A percentile compares a stretch with the other conserved stretches of the same genome.
phyloP scores from a whole-genome alignment of 176 grass and related monocot species.

The Aegilops sharonensis region DNA sequence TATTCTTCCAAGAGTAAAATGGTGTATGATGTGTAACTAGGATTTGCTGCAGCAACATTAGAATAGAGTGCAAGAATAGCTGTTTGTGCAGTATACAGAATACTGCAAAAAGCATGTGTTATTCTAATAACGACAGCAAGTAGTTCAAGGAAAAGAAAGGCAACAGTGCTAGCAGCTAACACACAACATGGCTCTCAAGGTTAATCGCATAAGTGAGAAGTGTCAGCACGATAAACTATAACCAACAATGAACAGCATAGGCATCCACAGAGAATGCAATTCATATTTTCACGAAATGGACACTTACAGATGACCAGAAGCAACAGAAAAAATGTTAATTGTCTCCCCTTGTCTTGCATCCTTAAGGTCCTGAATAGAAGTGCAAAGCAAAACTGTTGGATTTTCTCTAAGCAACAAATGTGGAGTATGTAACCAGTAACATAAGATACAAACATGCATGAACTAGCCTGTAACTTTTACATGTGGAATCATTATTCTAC shows the following conservation, averaged over 20 bases:
- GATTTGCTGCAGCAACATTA: constrained; percentile 9
- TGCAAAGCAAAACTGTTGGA: constrained; percentile 10
- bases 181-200: constrained; percentile 12
- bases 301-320: constrained; percentile 98
- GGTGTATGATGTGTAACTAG: constrained; percentile 11
- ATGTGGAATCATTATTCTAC: neutral
- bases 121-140: neutral
- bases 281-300: constrained; percentile 14
- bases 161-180: constrained; percentile 2
- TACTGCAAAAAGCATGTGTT: constrained; percentile 11
- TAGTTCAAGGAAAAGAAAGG: neutral
- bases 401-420: constrained; percentile 14
- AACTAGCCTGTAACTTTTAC: constrained; percentile 10
- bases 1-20: constrained; percentile 1
- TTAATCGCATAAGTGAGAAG: neutral
- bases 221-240: constrained; percentile 20
- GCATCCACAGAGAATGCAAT: constrained; percentile 15
- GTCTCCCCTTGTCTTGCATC: constrained; percentile 79
- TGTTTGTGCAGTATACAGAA: constrained; percentile 16
- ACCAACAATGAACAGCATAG: neutral
- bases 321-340: constrained; percentile 99
- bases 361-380: constrained; percentile 60
- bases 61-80: constrained; percentile 1
- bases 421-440: constrained; percentile 1
- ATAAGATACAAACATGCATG: constrained; percentile 14